Conservation (phyloP, 2,329 filamentous ascomycete species). For the Atkinsonella texensis region DNA sequence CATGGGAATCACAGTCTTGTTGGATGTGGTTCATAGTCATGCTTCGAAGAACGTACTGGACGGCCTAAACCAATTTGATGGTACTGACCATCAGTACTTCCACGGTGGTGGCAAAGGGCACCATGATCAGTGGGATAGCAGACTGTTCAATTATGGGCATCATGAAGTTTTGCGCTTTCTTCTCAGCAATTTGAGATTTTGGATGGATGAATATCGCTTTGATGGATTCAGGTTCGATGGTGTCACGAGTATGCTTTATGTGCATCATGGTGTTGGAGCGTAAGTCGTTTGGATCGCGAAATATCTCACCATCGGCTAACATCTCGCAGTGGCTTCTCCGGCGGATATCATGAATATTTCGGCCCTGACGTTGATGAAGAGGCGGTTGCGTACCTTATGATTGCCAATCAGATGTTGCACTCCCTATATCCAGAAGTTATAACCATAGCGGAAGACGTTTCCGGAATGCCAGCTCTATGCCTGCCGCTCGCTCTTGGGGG, state of each 20-base stretch:
- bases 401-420: conserved; percentile 94
- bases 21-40: conserved; percentile 96
- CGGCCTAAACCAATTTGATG: conserved; percentile 91
- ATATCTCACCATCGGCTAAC: conserved; percentile 2
- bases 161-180: conserved; percentile 95
- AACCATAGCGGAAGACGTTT: conserved; percentile 93
- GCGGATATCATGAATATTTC: conserved; percentile 97
- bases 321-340: conserved; percentile 68
- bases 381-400: conserved; percentile 85
- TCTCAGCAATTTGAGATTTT: conserved; percentile 89
- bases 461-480: conserved; percentile 96
- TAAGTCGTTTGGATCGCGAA: conserved; percentile 33
- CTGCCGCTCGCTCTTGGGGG: conserved; percentile 75
- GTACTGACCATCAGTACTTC: conserved; percentile 91
- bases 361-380: conserved; percentile 82
- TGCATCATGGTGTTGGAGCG: conserved; percentile 93
- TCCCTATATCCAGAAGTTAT: conserved; percentile 77
- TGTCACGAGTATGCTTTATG: conserved; percentile 96
- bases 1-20: conserved; percentile 77
- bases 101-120: conserved; percentile 73
- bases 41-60: conserved; percentile 96
- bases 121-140: conserved; percentile 92
- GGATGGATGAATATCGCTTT: conserved; percentile 97
- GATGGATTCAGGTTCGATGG: conserved; percentile 97
- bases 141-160: conserved; percentile 91